Conservation (phyloP, 1,139 yeast species). For the Kodamaea alishanica region DNA sequence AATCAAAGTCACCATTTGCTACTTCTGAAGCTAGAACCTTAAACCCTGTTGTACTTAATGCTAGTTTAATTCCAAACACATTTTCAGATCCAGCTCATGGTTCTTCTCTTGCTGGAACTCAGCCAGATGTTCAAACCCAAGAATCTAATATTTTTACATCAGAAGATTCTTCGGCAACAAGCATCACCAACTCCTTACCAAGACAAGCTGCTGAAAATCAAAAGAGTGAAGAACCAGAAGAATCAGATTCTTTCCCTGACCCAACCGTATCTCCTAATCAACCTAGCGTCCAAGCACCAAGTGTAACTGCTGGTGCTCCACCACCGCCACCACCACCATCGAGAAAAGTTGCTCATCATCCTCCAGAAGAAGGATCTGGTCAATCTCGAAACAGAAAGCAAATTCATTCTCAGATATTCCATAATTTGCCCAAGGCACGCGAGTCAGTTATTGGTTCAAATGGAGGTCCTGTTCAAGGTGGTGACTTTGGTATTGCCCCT, state of each 20-base stretch:
- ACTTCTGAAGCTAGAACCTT: slow-evolving; percentile 2
- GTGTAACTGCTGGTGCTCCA: slow-evolving; percentile 4
- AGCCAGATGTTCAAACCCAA: not conserved
- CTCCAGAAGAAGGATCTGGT: slow-evolving; percentile 8
- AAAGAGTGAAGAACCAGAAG: slow-evolving; percentile 2
- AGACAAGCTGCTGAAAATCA: too few species aligned
- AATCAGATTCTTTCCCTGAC: slow-evolving; percentile 7
- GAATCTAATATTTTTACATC: too few species aligned
- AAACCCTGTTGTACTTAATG: slow-evolving; percentile 1
- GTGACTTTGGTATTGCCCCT: not conserved
- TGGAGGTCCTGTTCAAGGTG: slow-evolving; percentile 8
- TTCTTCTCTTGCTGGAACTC: slow-evolving; percentile 1
- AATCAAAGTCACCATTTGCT: slow-evolving; percentile 4
- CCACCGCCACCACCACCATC: slow-evolving; percentile 75
- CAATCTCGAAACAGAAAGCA: slow-evolving; percentile 34
- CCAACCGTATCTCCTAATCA: slow-evolving; percentile 6
- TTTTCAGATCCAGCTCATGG: slow-evolving; percentile 1
- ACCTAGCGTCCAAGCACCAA: slow-evolving; percentile 5
- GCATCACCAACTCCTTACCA: too few species aligned
- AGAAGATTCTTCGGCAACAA: too few species aligned
- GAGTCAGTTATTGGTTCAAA: slow-evolving; percentile 28
- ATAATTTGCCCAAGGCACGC: slow-evolving; percentile 45
- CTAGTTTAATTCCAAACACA: not conserved
- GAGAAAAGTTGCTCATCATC: slow-evolving; percentile 47
- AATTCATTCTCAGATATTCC: slow-evolving; percentile 53